These are phyloP conservation scores for Strombidium stylifer DNA, from an alignment of 73 alveolate genomes.

Conservation along the genomic window DNA sequence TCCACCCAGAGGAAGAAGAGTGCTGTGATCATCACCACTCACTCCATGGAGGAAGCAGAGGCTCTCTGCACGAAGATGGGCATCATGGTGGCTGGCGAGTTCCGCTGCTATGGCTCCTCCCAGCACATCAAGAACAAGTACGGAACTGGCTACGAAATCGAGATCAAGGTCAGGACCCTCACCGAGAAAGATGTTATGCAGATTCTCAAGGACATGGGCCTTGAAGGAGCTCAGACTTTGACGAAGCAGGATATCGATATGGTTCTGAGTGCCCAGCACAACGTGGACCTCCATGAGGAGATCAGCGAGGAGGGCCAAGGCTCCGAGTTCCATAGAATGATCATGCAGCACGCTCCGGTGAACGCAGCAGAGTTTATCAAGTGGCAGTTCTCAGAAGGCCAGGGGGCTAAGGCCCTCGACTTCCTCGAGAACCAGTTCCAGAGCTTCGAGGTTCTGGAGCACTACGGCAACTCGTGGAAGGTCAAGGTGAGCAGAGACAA, in stretches of 20 bases:
- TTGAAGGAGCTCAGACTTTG: not conserved
- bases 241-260: slow-evolving; percentile 1
- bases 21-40: slow-evolving; percentile 82
- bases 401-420: slow-evolving; percentile 6
- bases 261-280: not conserved
- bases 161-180: slow-evolving; percentile 57
- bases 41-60: slow-evolving; percentile 93
- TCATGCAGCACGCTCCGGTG: not conserved
- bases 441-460: slow-evolving; percentile 49
- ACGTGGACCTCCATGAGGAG: slow-evolving; percentile 5
- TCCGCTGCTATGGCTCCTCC: slow-evolving; percentile 82
- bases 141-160: slow-evolving; percentile 88
- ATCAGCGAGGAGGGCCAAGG: slow-evolving; percentile 44
- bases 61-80: slow-evolving; percentile 87
- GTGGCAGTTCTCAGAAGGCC: slow-evolving; percentile 39
- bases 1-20: slow-evolving; percentile 88
- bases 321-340: slow-evolving; percentile 8
- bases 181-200: slow-evolving; percentile 25
- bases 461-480: slow-evolving; percentile 48
- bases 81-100: slow-evolving; percentile 81
- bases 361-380: slow-evolving; percentile 14
- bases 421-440: slow-evolving; percentile 18
- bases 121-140: slow-evolving; percentile 83
- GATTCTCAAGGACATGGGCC: not conserved
- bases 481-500: slow-evolving; percentile 62